These are phyloP conservation scores for Anisodus acutangulus DNA, from an alignment of 257 asterid genomes.

Conservation along the genomic window DNA sequence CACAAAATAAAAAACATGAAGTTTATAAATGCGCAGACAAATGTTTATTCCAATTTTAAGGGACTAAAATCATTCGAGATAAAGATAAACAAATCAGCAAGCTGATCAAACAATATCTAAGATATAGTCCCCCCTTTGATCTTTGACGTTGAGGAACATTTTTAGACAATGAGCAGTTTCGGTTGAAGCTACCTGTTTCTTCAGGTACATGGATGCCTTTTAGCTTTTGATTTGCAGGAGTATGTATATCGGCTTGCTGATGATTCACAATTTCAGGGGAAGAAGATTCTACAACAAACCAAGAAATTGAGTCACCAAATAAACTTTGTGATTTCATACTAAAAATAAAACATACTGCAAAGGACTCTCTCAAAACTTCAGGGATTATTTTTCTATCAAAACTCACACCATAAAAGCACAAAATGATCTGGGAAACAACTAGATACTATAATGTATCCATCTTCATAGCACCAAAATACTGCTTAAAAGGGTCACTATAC, in stretches of 20 bases:
- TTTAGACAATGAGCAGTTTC: neutral
- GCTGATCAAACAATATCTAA: neutral
- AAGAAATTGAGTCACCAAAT: neutral
- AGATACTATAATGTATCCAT: neutral
- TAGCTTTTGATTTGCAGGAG: neutral
- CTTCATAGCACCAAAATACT: neutral
- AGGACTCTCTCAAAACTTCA: neutral
- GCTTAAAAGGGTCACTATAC: neutral
- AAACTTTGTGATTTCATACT: neutral
- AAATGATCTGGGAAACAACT: neutral
- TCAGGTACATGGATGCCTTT: conserved; percentile 21
- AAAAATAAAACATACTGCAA: neutral
- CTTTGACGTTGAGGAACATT: neutral
- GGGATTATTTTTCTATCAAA: neutral
- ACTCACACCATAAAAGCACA: neutral
- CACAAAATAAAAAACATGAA: neutral
- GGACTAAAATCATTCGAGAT: neutral
- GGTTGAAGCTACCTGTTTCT: neutral
- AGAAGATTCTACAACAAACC: conserved; percentile 24
- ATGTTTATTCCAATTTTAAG: neutral
- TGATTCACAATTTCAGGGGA: conserved; percentile 15
- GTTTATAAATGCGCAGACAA: neutral
- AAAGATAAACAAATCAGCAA: neutral
- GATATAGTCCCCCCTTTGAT: neutral
- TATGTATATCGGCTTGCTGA: neutral